Evolutionary conservation across 2,329 filamentous ascomycete genomes (phyloP).

Genomic region (Lizonia empirigonia): DNA sequence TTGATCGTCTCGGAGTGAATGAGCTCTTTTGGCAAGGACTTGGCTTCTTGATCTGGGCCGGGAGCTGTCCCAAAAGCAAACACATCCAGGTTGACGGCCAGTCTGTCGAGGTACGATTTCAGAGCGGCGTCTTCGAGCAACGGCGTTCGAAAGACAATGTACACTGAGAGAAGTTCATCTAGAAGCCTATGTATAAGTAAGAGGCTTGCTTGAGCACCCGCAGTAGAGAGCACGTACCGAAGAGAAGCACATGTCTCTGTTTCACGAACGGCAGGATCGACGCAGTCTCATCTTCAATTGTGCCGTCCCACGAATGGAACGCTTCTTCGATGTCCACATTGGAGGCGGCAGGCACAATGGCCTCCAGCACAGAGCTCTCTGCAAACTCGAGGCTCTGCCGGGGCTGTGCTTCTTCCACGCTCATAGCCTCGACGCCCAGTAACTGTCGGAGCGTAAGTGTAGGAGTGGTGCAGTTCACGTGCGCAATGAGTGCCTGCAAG

Average conservation of each 20-base stretch:
- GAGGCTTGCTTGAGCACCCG: slow-evolving; percentile 50
- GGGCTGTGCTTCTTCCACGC: slow-evolving; percentile 26
- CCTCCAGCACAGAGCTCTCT: slow-evolving; percentile 48
- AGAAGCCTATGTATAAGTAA: slow-evolving; percentile 58
- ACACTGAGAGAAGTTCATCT: slow-evolving; percentile 76
- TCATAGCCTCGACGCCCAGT: slow-evolving; percentile 16
- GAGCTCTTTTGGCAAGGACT: slow-evolving; percentile 56
- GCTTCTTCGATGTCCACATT: slow-evolving; percentile 46
- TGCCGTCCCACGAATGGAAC: slow-evolving; percentile 53
- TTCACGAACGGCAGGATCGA: slow-evolving; percentile 62
- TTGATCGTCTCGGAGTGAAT: slow-evolving; percentile 59
- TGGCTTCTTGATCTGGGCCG: slow-evolving; percentile 47
- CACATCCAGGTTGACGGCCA: slow-evolving; percentile 71
- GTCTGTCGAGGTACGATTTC: slow-evolving; percentile 63
- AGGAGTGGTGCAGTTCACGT: slow-evolving; percentile 21
- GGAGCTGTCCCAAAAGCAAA: slow-evolving; percentile 63
- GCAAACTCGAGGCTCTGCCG: slow-evolving; percentile 46
- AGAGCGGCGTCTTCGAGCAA: slow-evolving; percentile 63
- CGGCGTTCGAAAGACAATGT: slow-evolving; percentile 70
- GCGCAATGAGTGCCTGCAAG: slow-evolving; percentile 10
- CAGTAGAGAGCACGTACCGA: slow-evolving; percentile 62
- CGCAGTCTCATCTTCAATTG: slow-evolving; percentile 51
- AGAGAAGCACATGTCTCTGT: slow-evolving; percentile 70
- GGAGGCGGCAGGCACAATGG: slow-evolving; percentile 47
- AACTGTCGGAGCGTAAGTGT: background rate